Evolutionary conservation across 331 rosid genomes (phyloP), one percentile per base, ranked within the genome.

Genomic region (Quercus lobata): DNA sequence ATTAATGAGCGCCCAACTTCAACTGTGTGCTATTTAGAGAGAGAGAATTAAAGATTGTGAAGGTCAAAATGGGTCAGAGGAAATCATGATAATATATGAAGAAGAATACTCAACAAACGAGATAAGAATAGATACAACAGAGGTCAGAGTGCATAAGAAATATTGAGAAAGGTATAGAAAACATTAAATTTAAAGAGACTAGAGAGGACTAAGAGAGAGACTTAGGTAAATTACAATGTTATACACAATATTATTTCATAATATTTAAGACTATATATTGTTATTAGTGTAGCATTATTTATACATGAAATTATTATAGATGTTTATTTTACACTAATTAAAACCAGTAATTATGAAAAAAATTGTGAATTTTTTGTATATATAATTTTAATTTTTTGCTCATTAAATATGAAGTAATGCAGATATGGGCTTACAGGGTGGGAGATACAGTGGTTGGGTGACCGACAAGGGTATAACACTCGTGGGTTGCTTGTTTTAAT

Each of bases 401-500:
- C 46, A 41, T 8, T 81, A 60, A 41, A 60, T 56, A 46, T 32
- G 80, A 74, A 78, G 77, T 65, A 74, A 78, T 66, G 79, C 56
- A 86, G 89, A 84, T 84, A 68, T 78, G 73, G 81, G 79, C 56
- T 75, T 83, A 74, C 80, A 63, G 58, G 65, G 79, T 70, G 78
- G 61, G 11, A 77, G 87, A 84, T 81, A 82, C 79, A 84, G 89
- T 88, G 72, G 93, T 88, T 90, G 91, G 83, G 80, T 86, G 86
- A 86, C 35, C 34, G 74, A 76, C 72, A 66, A 25, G 69, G 74
- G 77, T 79, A 81, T 83, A 75, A 83, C 32, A 60, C 73, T 66
- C 29, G 88, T 46, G 75, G 82, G 69, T 84, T 86, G 61, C 85
- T 74, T 78, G 56, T 18, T 73, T 5, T 37, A 86, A 90, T 88